Percentiles rank a stretch among this genome's conserved stretches.
These are phyloP conservation scores for Rachicladosporium sp. DNA, from an alignment of 2,329 filamentous ascomycete genomes.

Conservation along the genomic window DNA sequence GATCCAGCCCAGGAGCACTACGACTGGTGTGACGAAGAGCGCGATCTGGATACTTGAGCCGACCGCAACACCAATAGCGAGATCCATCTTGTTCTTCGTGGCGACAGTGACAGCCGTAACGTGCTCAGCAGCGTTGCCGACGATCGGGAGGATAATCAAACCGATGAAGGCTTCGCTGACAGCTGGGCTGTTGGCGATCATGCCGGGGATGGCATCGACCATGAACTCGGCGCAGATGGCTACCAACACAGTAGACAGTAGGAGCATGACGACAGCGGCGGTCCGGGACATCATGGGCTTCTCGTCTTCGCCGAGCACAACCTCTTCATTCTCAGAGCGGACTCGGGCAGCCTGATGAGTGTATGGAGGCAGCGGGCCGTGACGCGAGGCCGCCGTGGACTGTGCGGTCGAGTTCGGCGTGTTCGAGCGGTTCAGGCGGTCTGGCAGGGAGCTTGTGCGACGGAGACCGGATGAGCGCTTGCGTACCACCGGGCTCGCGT, in stretches of 20 bases:
- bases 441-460: conserved; percentile 62
- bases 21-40: conserved; percentile 63
- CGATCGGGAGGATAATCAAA: conserved; percentile 67
- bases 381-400: conserved; percentile 4
- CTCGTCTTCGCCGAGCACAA: conserved; percentile 17
- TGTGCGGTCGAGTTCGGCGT: conserved; percentile 9
- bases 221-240: conserved; percentile 60
- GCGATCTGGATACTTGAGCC: conserved; percentile 73
- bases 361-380: conserved; percentile 18
- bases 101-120: conserved; percentile 70
- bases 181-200: conserved; percentile 42
- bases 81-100: conserved; percentile 74
- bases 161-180: conserved; percentile 66
- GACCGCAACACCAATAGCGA: conserved; percentile 69
- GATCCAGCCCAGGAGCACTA: conserved; percentile 68
- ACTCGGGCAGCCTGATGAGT: conserved; percentile 8
- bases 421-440: conserved; percentile 42
- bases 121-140: conserved; percentile 75
- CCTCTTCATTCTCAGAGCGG: neutral
- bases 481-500: conserved; percentile 1
- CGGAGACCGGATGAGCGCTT: conserved; percentile 37
- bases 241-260: conserved; percentile 43
- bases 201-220: conserved; percentile 58
- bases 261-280: conserved; percentile 42
- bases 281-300: conserved; percentile 42